Base-by-base conservation (phyloP, 2,329 filamentous ascomycete genomes). In the Fusarium nanum region DNA sequence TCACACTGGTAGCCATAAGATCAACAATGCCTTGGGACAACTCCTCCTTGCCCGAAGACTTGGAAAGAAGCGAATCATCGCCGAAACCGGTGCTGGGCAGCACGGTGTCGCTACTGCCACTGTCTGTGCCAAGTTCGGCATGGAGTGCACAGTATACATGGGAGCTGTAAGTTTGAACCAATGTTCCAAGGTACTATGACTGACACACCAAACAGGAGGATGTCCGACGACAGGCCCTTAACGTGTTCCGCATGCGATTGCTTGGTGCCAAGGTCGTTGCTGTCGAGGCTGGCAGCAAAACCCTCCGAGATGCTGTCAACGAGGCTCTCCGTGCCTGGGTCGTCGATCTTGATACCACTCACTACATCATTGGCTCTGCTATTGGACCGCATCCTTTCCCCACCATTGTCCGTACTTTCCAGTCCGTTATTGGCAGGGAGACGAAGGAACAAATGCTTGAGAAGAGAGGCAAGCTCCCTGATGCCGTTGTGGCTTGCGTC, bases 131-230 rank as follows among this genome's bases (percentile, higher is more conserved):
- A 97, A 98, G 83, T 98, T 99, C 76, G 94, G 93, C 77, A 95
- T 99, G 94, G 92, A 95, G 80, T 99, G 96, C 79, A 97, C 94
- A 30, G 92, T 99, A 58, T 99, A 94, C 83, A 99, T 99, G 96
- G 96, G 96, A 75, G 94, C 94, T 48, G 83, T 85, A 78, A 79
- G 83, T 81, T 4, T 20, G 47, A 28, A 23, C 11, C 3, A n/a
- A 47, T 42, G 18, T 7, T 34, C 46, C 16, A 14, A 23, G 22
- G 45, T 27, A 4, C 9, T 27, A 42, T 47, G 20, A 67, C 76
- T 78, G 72, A 80, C 60, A 50, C 23, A 2, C 16, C n/a, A 20
- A 55, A 55, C 54, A 85, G 76, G 96, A 99, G 83, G 96, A 99
- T 77, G 96, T 98, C 55, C 92, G 96, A 62, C 91, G 96, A 74